Evolutionary conservation across 768 basidiomycete genomes (phyloP), one percentile per base, ranked within the genome.

Genomic region (Sarcodon sp.): DNA sequence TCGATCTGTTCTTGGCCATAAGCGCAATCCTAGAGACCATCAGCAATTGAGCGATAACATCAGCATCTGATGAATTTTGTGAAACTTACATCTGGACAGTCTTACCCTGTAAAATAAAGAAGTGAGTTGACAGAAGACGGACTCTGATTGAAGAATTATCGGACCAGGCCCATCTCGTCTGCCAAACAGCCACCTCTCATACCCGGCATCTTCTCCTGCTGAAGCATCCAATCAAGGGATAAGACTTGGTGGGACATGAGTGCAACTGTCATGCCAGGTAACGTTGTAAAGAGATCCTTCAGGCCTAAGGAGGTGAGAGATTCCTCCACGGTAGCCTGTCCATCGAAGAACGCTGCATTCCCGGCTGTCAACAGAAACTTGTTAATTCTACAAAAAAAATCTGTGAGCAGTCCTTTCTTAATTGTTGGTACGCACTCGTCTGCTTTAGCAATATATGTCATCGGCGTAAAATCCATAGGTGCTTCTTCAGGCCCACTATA

Each of bases 221-320:
- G 59, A 7, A 68, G 44, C 67, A 73, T 70, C 67, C 71, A 76
- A 4, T 58, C 58, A 5, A 66, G 65, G 8, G 60, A 75, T 45
- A 87, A 74, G 13, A 72, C 66, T 54, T 85, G 79, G 59, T 86
- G 84, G 8, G 83, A 71, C 77, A 86, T 77, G 34, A 86, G 62
- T 0, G 71, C 60, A 21, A 84, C 66, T 12, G 66, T 66, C 72
- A 87, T 77, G 4, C 77, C 78, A 0, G 76, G 76, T 1, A 86
- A 50, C 18, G 67, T 59, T 31, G 76, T 66, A 35, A 69, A 65
- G 46, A 77, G 64, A 34, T 53, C 59, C n/a, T 60, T 55, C 34
- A 88, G 60, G 0, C 71, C 72, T 16, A 88, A 69, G 48, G 68
- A 68, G 36, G 66, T 55, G 0, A 83, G 64, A 0, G 80, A 79